Conservation (phyloP, 768 basidiomycete species). For the Rhizopogon rudus region DNA sequence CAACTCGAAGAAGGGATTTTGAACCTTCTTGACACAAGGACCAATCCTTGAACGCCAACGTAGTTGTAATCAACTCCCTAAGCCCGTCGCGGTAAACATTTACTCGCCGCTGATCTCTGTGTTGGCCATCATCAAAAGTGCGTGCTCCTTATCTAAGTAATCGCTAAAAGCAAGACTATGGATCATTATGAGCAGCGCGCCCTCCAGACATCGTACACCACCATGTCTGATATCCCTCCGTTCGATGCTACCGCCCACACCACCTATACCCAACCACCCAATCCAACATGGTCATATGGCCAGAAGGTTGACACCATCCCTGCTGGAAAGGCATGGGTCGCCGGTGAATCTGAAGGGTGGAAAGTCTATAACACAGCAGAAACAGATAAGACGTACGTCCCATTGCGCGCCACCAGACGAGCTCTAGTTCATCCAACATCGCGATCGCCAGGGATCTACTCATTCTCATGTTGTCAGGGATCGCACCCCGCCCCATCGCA, state of each 20-base stretch:
- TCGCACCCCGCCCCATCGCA: constrained; percentile 40
- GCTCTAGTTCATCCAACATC: not conserved
- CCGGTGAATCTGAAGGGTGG: constrained; percentile 32
- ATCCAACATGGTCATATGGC: constrained; percentile 28
- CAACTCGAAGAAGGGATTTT: too few species aligned
- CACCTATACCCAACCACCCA: constrained; percentile 24
- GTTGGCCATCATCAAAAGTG: too few species aligned
- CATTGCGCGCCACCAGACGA: not conserved
- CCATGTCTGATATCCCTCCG: constrained; percentile 8
- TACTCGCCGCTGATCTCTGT: too few species aligned
- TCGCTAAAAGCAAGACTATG: too few species aligned
- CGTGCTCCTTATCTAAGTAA: too few species aligned
- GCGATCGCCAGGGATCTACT: constrained; percentile 21
- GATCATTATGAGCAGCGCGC: too few species aligned
- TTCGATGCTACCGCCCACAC: constrained; percentile 14
- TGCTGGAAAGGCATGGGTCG: constrained; percentile 27
- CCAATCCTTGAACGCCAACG: too few species aligned
- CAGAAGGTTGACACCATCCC: constrained; percentile 22
- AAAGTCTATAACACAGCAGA: constrained; percentile 26
- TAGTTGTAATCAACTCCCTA: too few species aligned
- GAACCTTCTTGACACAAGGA: too few species aligned
- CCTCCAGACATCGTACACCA: too few species aligned
- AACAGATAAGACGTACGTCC: constrained; percentile 21
- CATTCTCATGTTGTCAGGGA: constrained; percentile 31
- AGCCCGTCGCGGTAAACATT: too few species aligned